Percentiles rank a stretch among this genome's conserved stretches.
phyloP scores from a whole-genome alignment of 2,329 filamentous ascomycete genomes.

The Fusarium torreyae region DNA sequence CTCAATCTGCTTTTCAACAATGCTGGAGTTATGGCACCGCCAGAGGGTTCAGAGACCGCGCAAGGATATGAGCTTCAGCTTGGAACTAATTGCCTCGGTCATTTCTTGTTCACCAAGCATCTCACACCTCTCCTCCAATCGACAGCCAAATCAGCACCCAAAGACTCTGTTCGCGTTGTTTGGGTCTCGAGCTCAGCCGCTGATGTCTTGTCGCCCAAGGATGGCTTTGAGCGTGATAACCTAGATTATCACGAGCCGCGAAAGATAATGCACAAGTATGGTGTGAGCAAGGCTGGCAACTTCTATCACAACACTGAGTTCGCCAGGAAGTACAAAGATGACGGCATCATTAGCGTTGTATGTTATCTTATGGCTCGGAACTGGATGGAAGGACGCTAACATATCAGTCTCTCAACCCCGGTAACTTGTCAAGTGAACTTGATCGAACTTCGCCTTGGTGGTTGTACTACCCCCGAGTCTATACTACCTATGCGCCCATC shows the following conservation, averaged over 20 bases:
- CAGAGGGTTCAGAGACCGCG: conserved; percentile 57
- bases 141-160: conserved; percentile 54
- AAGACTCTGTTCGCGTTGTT: conserved; percentile 50
- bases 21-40: conserved; percentile 61
- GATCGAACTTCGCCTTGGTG: conserved; percentile 46
- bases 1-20: conserved; percentile 63
- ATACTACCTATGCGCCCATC: conserved; percentile 46
- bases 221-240: conserved; percentile 50
- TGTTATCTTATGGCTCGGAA: fast-evolving
- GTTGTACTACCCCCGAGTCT: conserved; percentile 37
- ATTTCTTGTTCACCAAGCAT: conserved; percentile 59
- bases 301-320: conserved; percentile 52
- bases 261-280: conserved; percentile 48
- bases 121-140: conserved; percentile 56
- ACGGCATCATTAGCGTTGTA: conserved; percentile 51
- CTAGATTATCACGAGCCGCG: conserved; percentile 48
- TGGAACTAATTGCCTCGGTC: conserved; percentile 59
- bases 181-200: conserved; percentile 54
- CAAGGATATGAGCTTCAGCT: conserved; percentile 62
- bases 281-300: conserved; percentile 52
- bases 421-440: conserved; percentile 45
- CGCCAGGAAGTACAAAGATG: conserved; percentile 47
- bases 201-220: conserved; percentile 43
- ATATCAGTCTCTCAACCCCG: conserved; percentile 44
- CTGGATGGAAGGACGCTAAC: background rate